Percentiles rank a stretch among this genome's conserved stretches.
These are phyloP conservation scores for Botrytis porri DNA, from an alignment of 2,329 filamentous ascomycete genomes.

Conservation along the genomic window DNA sequence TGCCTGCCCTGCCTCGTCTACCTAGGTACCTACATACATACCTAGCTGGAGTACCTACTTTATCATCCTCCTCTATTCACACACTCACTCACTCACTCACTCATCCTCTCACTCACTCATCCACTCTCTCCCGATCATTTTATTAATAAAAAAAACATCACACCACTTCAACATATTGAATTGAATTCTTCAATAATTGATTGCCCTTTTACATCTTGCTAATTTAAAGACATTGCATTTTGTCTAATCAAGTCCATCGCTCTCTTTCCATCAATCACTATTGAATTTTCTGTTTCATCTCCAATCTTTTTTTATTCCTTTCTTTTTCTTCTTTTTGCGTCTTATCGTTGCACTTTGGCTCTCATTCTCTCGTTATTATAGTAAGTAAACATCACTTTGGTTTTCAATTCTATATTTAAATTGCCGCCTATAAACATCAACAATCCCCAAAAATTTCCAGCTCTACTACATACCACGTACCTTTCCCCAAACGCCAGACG, in stretches of 20 bases:
- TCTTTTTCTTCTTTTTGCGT: neutral
- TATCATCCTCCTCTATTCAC: neutral
- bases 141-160: no score
- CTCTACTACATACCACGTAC: neutral
- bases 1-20: neutral
- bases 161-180: neutral
- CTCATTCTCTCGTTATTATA: neutral
- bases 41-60: no score
- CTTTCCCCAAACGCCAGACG: neutral
- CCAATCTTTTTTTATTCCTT: neutral
- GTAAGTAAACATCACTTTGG: slow-evolving; percentile 1
- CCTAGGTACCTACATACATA: neutral
- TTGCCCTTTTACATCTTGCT: neutral
- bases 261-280: neutral
- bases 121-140: neutral
- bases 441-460: neutral
- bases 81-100: neutral
- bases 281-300: slow-evolving; percentile 5
- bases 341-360: neutral
- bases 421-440: slow-evolving; percentile 16
- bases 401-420: slow-evolving; percentile 12
- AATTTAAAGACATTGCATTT: neutral
- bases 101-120: no score
- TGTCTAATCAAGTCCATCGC: neutral
- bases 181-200: neutral